phyloP scores from a whole-genome alignment of 2,329 filamentous ascomycete species.

The Alternaria ethzedia region DNA sequence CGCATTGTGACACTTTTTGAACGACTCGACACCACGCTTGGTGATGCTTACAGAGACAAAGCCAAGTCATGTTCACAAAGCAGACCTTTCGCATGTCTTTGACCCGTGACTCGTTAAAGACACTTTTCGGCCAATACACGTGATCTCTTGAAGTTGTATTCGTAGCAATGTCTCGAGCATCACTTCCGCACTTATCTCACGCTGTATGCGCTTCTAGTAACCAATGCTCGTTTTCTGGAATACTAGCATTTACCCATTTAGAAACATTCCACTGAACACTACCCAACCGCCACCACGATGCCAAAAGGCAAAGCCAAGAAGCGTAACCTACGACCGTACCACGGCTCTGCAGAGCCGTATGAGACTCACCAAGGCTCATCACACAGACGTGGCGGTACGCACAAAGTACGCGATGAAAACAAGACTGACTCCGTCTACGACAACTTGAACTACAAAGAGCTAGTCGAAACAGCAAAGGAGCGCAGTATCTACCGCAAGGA shows the following conservation, averaged over 20 bases:
- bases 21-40: background rate
- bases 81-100: background rate
- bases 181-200: background rate
- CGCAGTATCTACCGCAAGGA: conserved; percentile 35
- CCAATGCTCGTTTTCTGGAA: background rate
- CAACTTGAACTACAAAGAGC: conserved; percentile 28
- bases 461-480: conserved; percentile 25
- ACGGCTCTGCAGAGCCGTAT: background rate
- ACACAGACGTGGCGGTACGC: conserved; percentile 39
- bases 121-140: background rate
- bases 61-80: background rate
- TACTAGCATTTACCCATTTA: background rate
- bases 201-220: background rate
- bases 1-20: background rate
- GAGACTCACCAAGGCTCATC: conserved; percentile 21
- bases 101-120: background rate
- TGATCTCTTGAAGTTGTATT: background rate
- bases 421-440: conserved; percentile 41
- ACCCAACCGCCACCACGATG: conserved; percentile 13
- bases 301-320: conserved; percentile 21
- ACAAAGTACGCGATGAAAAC: conserved; percentile 35
- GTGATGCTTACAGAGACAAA: conserved; percentile 10
- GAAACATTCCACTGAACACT: background rate
- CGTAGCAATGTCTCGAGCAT: background rate
- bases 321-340: conserved; percentile 8